Conservation (phyloP, 495 filamentous ascomycete genomes). For the Talaromyces wortmannii region DNA sequence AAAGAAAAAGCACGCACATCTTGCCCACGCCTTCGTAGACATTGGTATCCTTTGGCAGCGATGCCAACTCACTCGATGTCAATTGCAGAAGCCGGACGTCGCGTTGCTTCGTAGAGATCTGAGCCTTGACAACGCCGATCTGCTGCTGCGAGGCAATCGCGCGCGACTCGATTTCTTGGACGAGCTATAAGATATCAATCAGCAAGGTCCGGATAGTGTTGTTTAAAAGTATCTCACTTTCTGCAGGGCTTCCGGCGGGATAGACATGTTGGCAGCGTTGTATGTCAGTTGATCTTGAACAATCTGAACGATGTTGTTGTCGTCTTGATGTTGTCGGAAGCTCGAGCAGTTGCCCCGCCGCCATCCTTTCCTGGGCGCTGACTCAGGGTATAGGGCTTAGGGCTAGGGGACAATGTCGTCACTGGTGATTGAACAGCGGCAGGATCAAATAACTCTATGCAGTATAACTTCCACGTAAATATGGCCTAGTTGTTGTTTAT, state of each 20-base stretch:
- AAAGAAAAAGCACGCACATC: slow-evolving; percentile 56
- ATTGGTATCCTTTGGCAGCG: slow-evolving; percentile 69
- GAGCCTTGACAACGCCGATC: slow-evolving; percentile 77
- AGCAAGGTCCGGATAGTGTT: neutral
- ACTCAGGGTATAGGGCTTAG: neutral
- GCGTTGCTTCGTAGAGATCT: slow-evolving; percentile 79
- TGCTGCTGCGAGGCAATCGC: slow-evolving; percentile 86
- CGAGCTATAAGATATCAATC: slow-evolving; percentile 49
- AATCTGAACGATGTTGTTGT: neutral
- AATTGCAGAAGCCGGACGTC: slow-evolving; percentile 85
- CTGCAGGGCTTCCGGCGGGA: slow-evolving; percentile 90
- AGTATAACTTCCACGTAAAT: too few species aligned
- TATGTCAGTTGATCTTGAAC: neutral
- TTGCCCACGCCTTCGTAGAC: slow-evolving; percentile 95
- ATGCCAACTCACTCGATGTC: slow-evolving; percentile 73
- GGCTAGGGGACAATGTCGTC: neutral
- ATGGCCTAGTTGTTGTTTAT: too few species aligned
- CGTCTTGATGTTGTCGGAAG: neutral
- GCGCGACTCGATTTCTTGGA: slow-evolving; percentile 89
- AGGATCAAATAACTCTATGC: too few species aligned
- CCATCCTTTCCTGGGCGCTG: neutral
- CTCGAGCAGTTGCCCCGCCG: neutral
- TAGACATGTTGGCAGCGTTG: slow-evolving; percentile 63
- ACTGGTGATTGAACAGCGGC: too few species aligned
- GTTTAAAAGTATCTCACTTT: slow-evolving; percentile 54